A percentile compares a stretch with the other conserved stretches of the same genome.
Evolutionary conservation across 495 filamentous ascomycete genomes (phyloP).

Genomic region (Penicillium chermesinum): DNA sequence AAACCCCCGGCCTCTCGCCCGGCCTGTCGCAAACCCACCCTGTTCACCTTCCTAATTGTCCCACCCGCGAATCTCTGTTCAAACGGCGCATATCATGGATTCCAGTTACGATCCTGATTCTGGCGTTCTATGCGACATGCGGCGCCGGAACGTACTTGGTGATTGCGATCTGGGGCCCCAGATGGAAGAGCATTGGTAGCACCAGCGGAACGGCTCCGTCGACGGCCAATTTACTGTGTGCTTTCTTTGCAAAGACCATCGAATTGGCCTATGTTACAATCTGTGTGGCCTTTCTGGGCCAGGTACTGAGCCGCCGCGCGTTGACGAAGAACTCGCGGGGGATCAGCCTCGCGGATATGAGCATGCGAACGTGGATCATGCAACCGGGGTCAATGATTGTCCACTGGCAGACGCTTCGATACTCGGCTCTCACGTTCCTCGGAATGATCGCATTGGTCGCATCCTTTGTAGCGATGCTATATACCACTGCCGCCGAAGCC

Average conservation of each 20-base stretch:
- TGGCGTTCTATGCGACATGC: constrained; percentile 62
- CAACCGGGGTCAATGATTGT: constrained; percentile 64
- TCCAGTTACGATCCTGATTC: constrained; percentile 48
- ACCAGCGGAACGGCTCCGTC: constrained; percentile 45
- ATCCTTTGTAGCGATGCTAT: constrained; percentile 60
- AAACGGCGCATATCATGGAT: constrained; percentile 50
- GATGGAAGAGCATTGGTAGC: constrained; percentile 48
- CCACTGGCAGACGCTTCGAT: constrained; percentile 55
- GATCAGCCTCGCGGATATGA: constrained; percentile 67
- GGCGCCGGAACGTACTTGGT: constrained; percentile 61
- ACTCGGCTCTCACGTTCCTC: constrained; percentile 55
- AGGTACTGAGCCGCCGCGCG: constrained; percentile 62
- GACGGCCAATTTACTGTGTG: constrained; percentile 56
- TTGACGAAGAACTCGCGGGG: constrained; percentile 50
- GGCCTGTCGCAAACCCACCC: not conserved
- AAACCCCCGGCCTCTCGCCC: constrained; percentile 2
- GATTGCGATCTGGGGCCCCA: constrained; percentile 52
- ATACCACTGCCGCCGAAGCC: constrained; percentile 68
- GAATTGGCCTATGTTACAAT: constrained; percentile 74
- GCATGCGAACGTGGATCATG: constrained; percentile 57
- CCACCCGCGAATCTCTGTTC: constrained; percentile 18
- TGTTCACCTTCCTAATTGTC: constrained; percentile 12
- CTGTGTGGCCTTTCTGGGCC: constrained; percentile 67
- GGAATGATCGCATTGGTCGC: constrained; percentile 54
- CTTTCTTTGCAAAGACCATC: constrained; percentile 65